Evolutionary conservation across 75 land plant genomes (phyloP).

Genomic region (Cupressus sempervirens): DNA sequence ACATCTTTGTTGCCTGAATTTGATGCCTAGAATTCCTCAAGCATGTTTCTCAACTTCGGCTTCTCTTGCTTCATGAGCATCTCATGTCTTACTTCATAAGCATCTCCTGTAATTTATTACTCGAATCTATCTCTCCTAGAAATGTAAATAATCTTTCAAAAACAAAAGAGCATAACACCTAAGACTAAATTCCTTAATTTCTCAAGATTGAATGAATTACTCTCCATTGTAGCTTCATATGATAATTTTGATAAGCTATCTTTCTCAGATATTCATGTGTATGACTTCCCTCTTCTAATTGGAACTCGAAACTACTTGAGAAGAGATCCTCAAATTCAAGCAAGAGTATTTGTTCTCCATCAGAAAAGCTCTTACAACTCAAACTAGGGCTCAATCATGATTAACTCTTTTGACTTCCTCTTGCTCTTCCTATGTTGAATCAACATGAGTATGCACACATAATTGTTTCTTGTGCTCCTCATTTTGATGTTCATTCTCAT

Average conservation of each 20-base stretch:
- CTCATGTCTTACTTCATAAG: too few relatives aligned
- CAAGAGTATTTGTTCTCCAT: constrained; percentile 49
- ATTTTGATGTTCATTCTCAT: constrained; percentile 9
- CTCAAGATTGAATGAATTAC: constrained; percentile 56
- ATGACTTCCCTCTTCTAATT: constrained; percentile 21
- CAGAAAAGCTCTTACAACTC: constrained; percentile 22
- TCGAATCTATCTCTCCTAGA: too few relatives aligned
- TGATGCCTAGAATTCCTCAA: too few relatives aligned
- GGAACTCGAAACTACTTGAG: constrained; percentile 53
- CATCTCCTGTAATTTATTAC: too few relatives aligned
- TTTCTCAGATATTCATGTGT: constrained; percentile 28
- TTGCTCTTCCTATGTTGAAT: too few relatives aligned
- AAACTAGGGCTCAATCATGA: constrained; percentile 36
- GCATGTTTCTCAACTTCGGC: too few relatives aligned
- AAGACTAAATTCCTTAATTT: constrained; percentile 53
- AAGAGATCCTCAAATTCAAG: constrained; percentile 86
- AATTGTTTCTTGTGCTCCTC: constrained; percentile 27
- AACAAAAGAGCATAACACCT: too few relatives aligned
- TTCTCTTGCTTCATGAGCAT: too few relatives aligned
- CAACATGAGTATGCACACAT: constrained; percentile 18
- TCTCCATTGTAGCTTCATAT: constrained; percentile 49
- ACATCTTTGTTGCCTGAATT: too few relatives aligned
- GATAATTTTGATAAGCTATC: constrained; percentile 16
- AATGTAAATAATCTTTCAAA: too few relatives aligned
- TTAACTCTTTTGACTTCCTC: too few relatives aligned